Evolutionary conservation across 495 filamentous ascomycete genomes (phyloP), one percentile per base, ranked within the genome.

Genomic region (Daldinia decipiens): DNA sequence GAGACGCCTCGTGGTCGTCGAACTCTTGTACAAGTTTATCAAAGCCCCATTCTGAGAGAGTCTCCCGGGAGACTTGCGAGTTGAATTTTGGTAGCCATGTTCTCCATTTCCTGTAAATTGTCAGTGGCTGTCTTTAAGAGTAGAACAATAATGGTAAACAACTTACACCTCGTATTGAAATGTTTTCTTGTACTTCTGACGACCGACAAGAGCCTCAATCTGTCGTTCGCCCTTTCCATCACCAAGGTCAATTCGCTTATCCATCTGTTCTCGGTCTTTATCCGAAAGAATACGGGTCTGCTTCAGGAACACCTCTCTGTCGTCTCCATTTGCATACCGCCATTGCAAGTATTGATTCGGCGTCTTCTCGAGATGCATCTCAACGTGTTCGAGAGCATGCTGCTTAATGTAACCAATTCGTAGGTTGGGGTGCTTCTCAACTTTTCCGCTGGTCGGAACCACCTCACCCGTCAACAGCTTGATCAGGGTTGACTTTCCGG

Each of bases 361-460:
- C 4, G 95, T 99, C 87, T 98, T 98, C 79, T 99, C 95, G 71
- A 99, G 86, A 76, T 99, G 95, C 95, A 97, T 96, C 82, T 98
- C 94, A 11, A 99, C 95, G 87, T 98, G 95, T 84, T 99, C 95
- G 11, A 99, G 87, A 19, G 96, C 97, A 78, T 98, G 96, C 82
- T 99, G 96, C 84, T 98, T 97, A 86, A 98, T 97, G 85, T 98
- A 98, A 52, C 96, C 96, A 75, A 99, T 97, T 85, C 96, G 96
- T 56, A 99, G 81, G 77, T 98, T 98, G 74, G 96, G 96, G 77
- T 99, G 96, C 84, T 98, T 98, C 85, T 98, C 94, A 7, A 99
- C 95, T 80, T 88, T 93, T 52, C 96, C 96, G 26, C 78, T 77
- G 70, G 94, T 92, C 1, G 96, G 95, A 68, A 98, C 90, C 21